Percentiles rank a stretch among this genome's conserved stretches.
Conservation (phyloP, 352 stramenopile species). For the Plasmopara muralis region DNA sequence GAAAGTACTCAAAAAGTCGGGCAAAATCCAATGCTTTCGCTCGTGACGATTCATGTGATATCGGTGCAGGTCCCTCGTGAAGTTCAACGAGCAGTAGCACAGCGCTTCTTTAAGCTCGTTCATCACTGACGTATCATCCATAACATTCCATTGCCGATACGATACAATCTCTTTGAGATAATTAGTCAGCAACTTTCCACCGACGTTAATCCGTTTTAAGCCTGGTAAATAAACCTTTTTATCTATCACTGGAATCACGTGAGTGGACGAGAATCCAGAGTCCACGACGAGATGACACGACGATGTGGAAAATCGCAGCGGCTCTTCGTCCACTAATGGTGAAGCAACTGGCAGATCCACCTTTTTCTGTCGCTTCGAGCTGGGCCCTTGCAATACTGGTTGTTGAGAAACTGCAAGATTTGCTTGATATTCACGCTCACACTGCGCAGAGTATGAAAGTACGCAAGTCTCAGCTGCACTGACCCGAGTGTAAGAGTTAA, state of each 20-base stretch:
- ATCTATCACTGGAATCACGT: slow-evolving; percentile 89
- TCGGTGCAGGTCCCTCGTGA: slow-evolving; percentile 62
- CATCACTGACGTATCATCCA: slow-evolving; percentile 79
- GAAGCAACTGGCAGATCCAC: not conserved
- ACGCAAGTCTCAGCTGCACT: slow-evolving; percentile 53
- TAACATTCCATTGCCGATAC: slow-evolving; percentile 95
- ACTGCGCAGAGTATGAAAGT: slow-evolving; percentile 45
- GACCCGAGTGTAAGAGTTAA: slow-evolving; percentile 47
- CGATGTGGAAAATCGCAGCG: slow-evolving; percentile 37
- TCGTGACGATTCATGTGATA: slow-evolving; percentile 32
- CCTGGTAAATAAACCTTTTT: slow-evolving; percentile 36
- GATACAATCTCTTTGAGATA: slow-evolving; percentile 95
- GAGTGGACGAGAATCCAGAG: slow-evolving; percentile 93
- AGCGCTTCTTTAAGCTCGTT: slow-evolving; percentile 86
- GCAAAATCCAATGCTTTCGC: slow-evolving; percentile 70
- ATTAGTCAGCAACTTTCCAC: slow-evolving; percentile 95
- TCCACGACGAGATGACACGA: slow-evolving; percentile 86
- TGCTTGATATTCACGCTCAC: slow-evolving; percentile 19
- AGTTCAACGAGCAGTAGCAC: slow-evolving; percentile 87
- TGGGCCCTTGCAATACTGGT: slow-evolving; percentile 16
- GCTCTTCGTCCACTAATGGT: slow-evolving; percentile 10
- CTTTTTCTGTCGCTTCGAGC: slow-evolving; percentile 16
- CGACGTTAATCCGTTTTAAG: slow-evolving; percentile 86
- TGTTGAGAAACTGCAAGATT: slow-evolving; percentile 1
- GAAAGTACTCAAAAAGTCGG: slow-evolving; percentile 75